Percentiles rank a stretch among this genome's conserved stretches.
Conservation (phyloP, 306 rosid species). For the Calophaca sinica region DNA sequence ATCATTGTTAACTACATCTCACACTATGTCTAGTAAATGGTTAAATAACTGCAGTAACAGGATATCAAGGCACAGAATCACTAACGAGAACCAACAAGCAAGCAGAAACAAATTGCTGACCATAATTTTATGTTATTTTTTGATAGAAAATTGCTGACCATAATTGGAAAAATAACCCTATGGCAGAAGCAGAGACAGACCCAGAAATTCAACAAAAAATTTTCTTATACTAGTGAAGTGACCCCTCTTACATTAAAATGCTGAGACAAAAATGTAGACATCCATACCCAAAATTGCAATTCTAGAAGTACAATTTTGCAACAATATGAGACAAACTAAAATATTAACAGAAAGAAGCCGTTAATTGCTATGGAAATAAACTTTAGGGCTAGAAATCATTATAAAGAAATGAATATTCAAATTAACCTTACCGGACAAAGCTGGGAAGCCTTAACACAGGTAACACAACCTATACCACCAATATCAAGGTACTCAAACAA, state of each 20-base stretch:
- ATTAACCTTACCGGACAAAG: slow-evolving; percentile 60
- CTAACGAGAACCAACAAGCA: background rate
- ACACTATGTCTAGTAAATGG: background rate
- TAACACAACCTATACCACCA: slow-evolving; percentile 78
- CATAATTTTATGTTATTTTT: too few relatives aligned
- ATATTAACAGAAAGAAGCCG: slow-evolving; percentile 8
- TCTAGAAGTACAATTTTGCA: slow-evolving; percentile 19
- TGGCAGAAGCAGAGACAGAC: slow-evolving; percentile 24
- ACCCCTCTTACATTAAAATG: too few relatives aligned
- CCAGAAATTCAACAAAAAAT: background rate
- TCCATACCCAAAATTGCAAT: background rate
- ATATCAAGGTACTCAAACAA: slow-evolving; percentile 72
- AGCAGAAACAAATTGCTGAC: slow-evolving; percentile 6
- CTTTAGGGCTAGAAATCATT: background rate
- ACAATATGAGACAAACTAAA: slow-evolving; percentile 32
- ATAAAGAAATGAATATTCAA: background rate
- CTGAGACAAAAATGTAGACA: background rate
- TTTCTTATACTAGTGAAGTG: too few relatives aligned
- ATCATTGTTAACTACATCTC: background rate
- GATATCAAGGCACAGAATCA: slow-evolving; percentile 8
- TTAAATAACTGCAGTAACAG: slow-evolving; percentile 29
- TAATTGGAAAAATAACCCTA: slow-evolving; percentile 13
- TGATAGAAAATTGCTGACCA: slow-evolving; percentile 2
- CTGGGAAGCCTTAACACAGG: slow-evolving; percentile 63
- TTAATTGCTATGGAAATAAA: slow-evolving; percentile 16